phyloP scores from a whole-genome alignment of 805 yeast genomes.

The Zygosaccharomyces kombuchaensis region DNA sequence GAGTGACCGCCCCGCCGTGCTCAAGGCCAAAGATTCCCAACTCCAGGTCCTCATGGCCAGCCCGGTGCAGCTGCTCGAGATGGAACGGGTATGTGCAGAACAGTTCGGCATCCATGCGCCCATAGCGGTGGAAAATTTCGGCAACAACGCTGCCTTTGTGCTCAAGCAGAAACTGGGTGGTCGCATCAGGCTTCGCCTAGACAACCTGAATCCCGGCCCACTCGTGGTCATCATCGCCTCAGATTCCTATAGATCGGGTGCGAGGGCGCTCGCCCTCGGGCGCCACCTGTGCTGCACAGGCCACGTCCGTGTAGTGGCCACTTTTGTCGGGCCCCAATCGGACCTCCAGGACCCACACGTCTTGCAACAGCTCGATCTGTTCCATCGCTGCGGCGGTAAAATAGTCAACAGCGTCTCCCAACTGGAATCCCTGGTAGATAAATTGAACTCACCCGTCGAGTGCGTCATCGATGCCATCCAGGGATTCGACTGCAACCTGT shows the following conservation, averaged over 20 bases:
- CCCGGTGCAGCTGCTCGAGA: constrained; percentile 73
- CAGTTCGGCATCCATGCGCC: constrained; percentile 47
- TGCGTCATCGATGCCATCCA: constrained; percentile 78
- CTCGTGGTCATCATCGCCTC: constrained; percentile 67
- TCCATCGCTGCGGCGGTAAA: constrained; percentile 67
- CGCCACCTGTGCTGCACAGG: constrained; percentile 61
- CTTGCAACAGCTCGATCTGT: constrained; percentile 48
- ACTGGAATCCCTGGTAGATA: constrained; percentile 38
- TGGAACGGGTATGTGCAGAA: constrained; percentile 57
- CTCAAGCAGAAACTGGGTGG: constrained; percentile 68
- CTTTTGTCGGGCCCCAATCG: constrained; percentile 32
- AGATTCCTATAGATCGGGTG: constrained; percentile 64
- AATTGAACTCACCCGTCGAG: constrained; percentile 70
- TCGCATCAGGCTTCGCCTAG: constrained; percentile 52
- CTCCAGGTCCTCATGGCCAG: constrained; percentile 54
- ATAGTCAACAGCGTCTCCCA: constrained; percentile 39
- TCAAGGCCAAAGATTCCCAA: constrained; percentile 21
- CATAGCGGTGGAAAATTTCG: constrained; percentile 59
- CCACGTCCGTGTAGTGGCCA: constrained; percentile 62
- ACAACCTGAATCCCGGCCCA: constrained; percentile 79
- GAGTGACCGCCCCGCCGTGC: constrained; percentile 12
- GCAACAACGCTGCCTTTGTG: constrained; percentile 57
- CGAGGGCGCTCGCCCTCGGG: constrained; percentile 72
- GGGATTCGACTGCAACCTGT: constrained; percentile 69
- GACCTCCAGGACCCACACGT: constrained; percentile 33